Conservation (phyloP, 352 stramenopile species). For the Thraustotheca clavata region DNA sequence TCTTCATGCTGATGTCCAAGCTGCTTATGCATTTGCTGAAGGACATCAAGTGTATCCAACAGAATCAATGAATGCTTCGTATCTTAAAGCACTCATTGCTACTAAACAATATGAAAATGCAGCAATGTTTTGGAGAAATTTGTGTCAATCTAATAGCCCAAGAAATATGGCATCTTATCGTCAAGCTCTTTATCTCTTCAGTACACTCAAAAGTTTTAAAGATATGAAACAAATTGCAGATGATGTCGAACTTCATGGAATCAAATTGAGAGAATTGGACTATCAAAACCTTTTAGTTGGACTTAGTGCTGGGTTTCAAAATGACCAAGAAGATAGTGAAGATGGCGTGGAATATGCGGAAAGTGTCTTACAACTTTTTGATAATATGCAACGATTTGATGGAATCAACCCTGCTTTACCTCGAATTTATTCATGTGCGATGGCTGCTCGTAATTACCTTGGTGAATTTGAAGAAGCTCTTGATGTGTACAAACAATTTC, state of each 20-base stretch:
- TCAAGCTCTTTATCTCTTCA: slow-evolving; percentile 10
- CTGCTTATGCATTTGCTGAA: background rate
- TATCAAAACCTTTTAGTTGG: background rate
- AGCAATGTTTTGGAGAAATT: background rate
- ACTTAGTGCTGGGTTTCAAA: background rate
- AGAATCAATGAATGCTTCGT: slow-evolving; percentile 14
- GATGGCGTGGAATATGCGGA: slow-evolving; percentile 1
- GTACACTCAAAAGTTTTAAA: background rate
- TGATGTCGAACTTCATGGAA: slow-evolving; percentile 14
- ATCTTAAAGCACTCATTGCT: background rate
- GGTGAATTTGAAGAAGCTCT: slow-evolving; percentile 5
- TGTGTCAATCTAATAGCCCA: background rate
- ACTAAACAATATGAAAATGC: background rate
- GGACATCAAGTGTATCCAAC: background rate
- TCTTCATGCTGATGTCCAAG: background rate
- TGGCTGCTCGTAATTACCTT: background rate
- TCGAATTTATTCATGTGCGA: background rate
- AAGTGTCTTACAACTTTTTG: background rate
- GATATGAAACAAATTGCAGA: background rate
- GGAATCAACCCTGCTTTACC: background rate
- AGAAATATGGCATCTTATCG: background rate
- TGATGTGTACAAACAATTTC: background rate
- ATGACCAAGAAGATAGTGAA: background rate
- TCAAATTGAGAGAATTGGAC: slow-evolving; percentile 14
- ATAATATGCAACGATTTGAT: slow-evolving; percentile 18